These are phyloP conservation scores for Rhynchospora breviuscula DNA, from an alignment of 176 grass and related monocot species.

Conservation along the genomic window DNA sequence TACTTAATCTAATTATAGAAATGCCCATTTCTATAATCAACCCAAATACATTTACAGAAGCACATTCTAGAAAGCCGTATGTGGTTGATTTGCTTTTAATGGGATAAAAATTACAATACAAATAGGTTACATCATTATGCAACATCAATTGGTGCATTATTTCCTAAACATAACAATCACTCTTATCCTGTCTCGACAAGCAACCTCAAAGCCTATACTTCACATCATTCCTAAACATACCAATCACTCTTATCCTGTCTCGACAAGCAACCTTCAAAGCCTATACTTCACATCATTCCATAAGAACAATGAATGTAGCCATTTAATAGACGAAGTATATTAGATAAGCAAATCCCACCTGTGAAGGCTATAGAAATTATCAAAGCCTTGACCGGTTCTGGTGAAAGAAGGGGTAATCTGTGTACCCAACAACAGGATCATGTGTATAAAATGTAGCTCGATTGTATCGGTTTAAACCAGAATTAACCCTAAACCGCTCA, in stretches of 20 bases:
- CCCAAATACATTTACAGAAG: background rate
- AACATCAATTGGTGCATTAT: background rate
- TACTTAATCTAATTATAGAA: background rate
- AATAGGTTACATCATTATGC: background rate
- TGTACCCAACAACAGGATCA: slow-evolving; percentile 81
- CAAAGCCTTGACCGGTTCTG: slow-evolving; percentile 47
- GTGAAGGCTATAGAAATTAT: background rate
- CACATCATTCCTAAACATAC: background rate
- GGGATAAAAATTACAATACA: background rate
- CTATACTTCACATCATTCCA: background rate
- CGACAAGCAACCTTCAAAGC: background rate
- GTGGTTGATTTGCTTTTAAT: background rate
- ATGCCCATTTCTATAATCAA: background rate
- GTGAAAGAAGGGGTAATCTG: slow-evolving; percentile 71
- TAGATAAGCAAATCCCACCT: background rate
- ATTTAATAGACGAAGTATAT: background rate
- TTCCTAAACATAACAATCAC: background rate
- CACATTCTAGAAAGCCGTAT: background rate
- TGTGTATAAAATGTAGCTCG: slow-evolving; percentile 89
- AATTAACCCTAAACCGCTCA: slow-evolving; percentile 52
- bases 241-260: background rate
- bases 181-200: too few relatives aligned
- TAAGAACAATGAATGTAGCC: background rate
- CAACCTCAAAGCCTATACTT: too few relatives aligned
- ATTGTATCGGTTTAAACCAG: slow-evolving; percentile 49